These are phyloP conservation scores for Pseudocercospora musae DNA, from an alignment of 2,329 filamentous ascomycete genomes.

Conservation along the genomic window DNA sequence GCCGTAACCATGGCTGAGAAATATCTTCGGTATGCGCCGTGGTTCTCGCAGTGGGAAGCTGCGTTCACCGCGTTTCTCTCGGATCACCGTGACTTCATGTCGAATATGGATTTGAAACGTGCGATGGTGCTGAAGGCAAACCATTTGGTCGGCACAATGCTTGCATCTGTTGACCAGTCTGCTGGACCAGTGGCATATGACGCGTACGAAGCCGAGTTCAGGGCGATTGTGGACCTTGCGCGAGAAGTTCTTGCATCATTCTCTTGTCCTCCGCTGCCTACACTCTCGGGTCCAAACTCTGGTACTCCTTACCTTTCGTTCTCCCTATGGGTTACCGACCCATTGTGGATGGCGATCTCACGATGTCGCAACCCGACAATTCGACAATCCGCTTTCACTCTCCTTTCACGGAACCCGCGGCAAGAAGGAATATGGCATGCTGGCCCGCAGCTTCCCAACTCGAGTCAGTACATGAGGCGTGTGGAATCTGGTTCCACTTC, in stretches of 20 bases:
- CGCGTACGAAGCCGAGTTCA: constrained; percentile 33
- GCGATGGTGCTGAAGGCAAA: constrained; percentile 37
- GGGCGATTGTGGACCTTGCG: constrained; percentile 34
- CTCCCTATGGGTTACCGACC: constrained; percentile 36
- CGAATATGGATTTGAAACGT: constrained; percentile 33
- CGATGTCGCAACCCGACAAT: constrained; percentile 33
- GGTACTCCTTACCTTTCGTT: constrained; percentile 34
- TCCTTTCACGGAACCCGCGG: constrained; percentile 32
- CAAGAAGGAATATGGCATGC: constrained; percentile 36
- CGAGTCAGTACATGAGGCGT: constrained; percentile 26
- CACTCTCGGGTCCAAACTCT: constrained; percentile 28
- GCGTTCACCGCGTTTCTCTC: constrained; percentile 31
- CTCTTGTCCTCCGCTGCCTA: constrained; percentile 33
- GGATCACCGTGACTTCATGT: constrained; percentile 26
- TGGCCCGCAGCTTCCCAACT: constrained; percentile 30
- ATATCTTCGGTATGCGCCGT: constrained; percentile 31
- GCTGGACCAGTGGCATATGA: constrained; percentile 33
- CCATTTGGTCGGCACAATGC: constrained; percentile 34
- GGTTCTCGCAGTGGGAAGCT: constrained; percentile 32
- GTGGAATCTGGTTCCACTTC: constrained; percentile 18
- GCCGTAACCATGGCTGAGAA: constrained; percentile 33
- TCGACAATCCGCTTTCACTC: constrained; percentile 33
- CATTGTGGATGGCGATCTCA: constrained; percentile 35
- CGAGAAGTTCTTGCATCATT: constrained; percentile 34
- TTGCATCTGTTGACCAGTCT: constrained; percentile 33